phyloP scores from a whole-genome alignment of 2,329 filamentous ascomycete species.

The Ophiostoma angusticollis region DNA sequence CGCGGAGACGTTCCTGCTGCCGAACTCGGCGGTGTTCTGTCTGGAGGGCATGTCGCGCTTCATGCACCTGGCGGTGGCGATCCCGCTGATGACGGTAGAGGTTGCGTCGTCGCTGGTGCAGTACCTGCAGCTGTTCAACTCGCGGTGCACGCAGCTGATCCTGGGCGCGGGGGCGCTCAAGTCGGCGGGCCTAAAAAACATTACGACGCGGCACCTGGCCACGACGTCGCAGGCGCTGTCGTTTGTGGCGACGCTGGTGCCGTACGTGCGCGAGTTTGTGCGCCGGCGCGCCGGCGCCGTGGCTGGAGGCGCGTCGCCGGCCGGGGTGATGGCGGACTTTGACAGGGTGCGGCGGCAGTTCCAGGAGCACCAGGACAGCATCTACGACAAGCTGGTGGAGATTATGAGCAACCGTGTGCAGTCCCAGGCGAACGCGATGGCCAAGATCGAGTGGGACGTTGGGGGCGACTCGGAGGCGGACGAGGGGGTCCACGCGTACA shows the following conservation, averaged over 20 bases:
- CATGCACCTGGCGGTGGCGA: slow-evolving; percentile 67
- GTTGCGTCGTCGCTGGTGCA: slow-evolving; percentile 68
- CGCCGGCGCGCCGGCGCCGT: slow-evolving; percentile 55
- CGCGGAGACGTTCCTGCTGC: slow-evolving; percentile 72
- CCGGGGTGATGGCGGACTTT: slow-evolving; percentile 63
- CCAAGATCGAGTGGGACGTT: slow-evolving; percentile 60
- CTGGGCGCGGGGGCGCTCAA: slow-evolving; percentile 84
- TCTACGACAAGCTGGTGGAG: slow-evolving; percentile 85
- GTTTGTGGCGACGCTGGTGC: slow-evolving; percentile 76
- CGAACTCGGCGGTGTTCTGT: slow-evolving; percentile 69
- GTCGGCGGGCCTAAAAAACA: slow-evolving; percentile 85
- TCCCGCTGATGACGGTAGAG: slow-evolving; percentile 80
- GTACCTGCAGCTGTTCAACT: slow-evolving; percentile 89
- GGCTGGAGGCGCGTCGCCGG: slow-evolving; percentile 24
- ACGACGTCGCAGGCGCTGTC: slow-evolving; percentile 80
- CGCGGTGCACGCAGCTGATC: slow-evolving; percentile 88
- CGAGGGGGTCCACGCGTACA: slow-evolving; percentile 49
- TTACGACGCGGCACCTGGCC: slow-evolving; percentile 88
- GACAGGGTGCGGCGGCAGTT: slow-evolving; percentile 74
- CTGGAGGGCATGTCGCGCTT: slow-evolving; percentile 72
- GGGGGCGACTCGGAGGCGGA: slow-evolving; percentile 22
- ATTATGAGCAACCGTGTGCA: slow-evolving; percentile 75
- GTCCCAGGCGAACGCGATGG: slow-evolving; percentile 62
- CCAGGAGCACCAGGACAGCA: slow-evolving; percentile 81
- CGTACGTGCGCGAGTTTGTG: slow-evolving; percentile 83